phyloP scores from a whole-genome alignment of 129 eudicot species.

The Chrysanthemum seticuspe region DNA sequence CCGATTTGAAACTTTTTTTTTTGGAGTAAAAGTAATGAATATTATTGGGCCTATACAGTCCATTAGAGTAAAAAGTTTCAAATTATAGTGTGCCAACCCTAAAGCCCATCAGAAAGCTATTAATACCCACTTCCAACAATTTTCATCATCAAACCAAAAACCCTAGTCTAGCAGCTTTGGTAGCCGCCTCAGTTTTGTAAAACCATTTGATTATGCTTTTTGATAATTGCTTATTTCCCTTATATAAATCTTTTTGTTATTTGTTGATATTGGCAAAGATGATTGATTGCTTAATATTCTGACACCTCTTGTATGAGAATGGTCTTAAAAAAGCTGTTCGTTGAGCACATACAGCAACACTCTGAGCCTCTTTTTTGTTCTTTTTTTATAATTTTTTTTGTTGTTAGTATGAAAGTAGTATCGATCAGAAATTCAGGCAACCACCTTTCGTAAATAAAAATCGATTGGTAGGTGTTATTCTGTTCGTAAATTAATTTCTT shows the following conservation, averaged over 20 bases:
- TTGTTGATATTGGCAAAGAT: slow-evolving; percentile 2
- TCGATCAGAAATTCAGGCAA: slow-evolving; percentile 37
- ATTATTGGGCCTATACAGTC: no score
- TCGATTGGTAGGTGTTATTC: no score
- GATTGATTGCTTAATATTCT: slow-evolving; percentile 29
- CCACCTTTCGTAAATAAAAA: slow-evolving; percentile 7
- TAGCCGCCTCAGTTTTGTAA: neutral
- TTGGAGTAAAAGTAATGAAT: neutral
- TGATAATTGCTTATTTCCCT: neutral
- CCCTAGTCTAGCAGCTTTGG: neutral
- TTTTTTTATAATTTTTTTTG: no score
- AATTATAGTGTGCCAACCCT: no score
- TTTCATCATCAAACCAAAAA: neutral
- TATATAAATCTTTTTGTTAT: neutral
- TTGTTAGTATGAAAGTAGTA: neutral
- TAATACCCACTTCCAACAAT: neutral
- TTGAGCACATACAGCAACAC: slow-evolving; percentile 33
- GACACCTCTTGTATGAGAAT: slow-evolving; percentile 42
- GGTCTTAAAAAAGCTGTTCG: slow-evolving; percentile 14
- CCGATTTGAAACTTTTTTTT: neutral
- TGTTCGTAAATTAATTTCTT: no score
- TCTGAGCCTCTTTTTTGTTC: no score
- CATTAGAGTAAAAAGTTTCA: no score
- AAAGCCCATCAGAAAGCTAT: slow-evolving; percentile 16
- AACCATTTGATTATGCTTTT: neutral